Evolutionary conservation across 2,329 filamentous ascomycete species (phyloP).

Genomic region (Exophiala calicioides): DNA sequence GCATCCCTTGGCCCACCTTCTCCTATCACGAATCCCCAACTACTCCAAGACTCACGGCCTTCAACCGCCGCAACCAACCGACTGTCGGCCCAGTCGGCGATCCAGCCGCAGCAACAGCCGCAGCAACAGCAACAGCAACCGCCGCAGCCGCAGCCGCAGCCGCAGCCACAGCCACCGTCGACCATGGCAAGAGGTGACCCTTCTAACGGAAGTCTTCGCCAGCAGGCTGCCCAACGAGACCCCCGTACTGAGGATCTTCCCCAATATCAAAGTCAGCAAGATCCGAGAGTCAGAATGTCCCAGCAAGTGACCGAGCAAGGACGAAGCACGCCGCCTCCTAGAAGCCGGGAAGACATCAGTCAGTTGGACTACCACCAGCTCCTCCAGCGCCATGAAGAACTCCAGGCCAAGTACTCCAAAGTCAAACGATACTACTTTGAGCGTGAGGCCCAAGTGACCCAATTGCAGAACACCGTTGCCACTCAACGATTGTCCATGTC

Average conservation of each 20-base stretch:
- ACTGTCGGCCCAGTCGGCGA: constrained; percentile 27
- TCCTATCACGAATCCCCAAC: constrained; percentile 29
- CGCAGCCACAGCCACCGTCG: constrained; percentile 12
- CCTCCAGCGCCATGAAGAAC: constrained; percentile 46
- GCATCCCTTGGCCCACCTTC: constrained; percentile 41
- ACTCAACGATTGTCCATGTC: constrained; percentile 95
- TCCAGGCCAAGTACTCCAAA: constrained; percentile 89
- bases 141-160: constrained; percentile 23
- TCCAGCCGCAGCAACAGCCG: constrained; percentile 21
- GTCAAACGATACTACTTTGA: constrained; percentile 98
- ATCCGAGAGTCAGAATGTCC: constrained; percentile 31
- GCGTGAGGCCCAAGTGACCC: constrained; percentile 83
- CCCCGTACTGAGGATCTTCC: constrained; percentile 30
- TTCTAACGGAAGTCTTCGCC: constrained; percentile 26
- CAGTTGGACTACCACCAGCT: constrained; percentile 48
- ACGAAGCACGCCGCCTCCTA: constrained; percentile 50
- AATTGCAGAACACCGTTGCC: constrained; percentile 94
- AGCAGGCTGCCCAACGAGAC: constrained; percentile 31
- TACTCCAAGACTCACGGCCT: constrained; percentile 23
- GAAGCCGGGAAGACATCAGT: constrained; percentile 43
- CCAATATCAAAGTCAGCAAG: constrained; percentile 36
- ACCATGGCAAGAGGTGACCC: constrained; percentile 22
- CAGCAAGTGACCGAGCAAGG: constrained; percentile 41
- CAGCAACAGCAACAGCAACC: constrained; percentile 14
- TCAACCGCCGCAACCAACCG: constrained; percentile 25